Percentiles rank a stretch among this genome's conserved stretches.
Evolutionary conservation across 371 early-diverging fungal genomes (phyloP).

Genomic region (Mucor indicus): DNA sequence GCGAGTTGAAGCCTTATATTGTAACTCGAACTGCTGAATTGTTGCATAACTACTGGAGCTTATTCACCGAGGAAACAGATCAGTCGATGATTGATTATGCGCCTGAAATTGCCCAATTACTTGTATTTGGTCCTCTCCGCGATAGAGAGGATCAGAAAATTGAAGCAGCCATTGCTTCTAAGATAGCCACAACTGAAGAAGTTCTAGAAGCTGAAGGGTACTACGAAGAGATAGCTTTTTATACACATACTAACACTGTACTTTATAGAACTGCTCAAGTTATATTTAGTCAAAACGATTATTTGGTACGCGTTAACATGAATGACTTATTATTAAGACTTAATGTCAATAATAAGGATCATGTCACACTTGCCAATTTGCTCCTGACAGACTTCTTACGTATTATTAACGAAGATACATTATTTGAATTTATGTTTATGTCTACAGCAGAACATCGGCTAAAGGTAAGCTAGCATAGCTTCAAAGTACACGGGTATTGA

Average conservation of each 20-base stretch:
- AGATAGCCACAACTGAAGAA: slow-evolving; percentile 23
- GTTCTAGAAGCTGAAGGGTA: slow-evolving; percentile 39
- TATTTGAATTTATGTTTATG: slow-evolving; percentile 32
- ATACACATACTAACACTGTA: too few species aligned
- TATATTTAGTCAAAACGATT: slow-evolving; percentile 48
- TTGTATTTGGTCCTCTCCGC: slow-evolving; percentile 55
- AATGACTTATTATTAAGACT: slow-evolving; percentile 51
- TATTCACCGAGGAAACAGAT: slow-evolving; percentile 21
- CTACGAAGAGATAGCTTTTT: not conserved
- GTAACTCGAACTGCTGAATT: slow-evolving; percentile 27
- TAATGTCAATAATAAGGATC: slow-evolving; percentile 21
- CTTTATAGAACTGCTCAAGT: slow-evolving; percentile 29
- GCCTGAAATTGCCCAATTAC: slow-evolving; percentile 33
- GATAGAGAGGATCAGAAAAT: slow-evolving; percentile 56
- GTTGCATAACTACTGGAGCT: slow-evolving; percentile 39
- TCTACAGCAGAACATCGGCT: slow-evolving; percentile 44
- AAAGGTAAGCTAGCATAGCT: slow-evolving; percentile 28
- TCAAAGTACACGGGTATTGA: not conserved
- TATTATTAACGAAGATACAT: slow-evolving; percentile 10
- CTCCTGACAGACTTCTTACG: slow-evolving; percentile 34
- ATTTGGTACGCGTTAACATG: slow-evolving; percentile 53
- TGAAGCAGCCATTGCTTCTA: slow-evolving; percentile 49
- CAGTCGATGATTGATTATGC: slow-evolving; percentile 39
- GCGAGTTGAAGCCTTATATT: slow-evolving; percentile 37
- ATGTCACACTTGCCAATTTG: slow-evolving; percentile 28